phyloP scores from a whole-genome alignment of 768 basidiomycete species.

The Tricholoma furcatifolium region DNA sequence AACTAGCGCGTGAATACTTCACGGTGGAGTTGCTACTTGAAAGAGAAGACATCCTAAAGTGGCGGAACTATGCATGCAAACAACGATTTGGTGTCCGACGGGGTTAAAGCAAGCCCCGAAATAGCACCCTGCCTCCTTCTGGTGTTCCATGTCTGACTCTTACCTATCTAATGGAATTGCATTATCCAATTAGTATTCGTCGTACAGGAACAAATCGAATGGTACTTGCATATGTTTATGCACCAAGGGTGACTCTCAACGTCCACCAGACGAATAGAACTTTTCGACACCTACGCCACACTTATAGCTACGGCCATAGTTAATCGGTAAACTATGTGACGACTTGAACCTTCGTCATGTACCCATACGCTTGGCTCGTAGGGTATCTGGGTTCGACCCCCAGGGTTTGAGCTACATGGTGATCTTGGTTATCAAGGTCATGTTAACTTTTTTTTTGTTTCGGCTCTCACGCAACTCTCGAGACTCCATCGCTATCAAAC shows the following conservation, averaged over 20 bases:
- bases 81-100: slow-evolving; percentile 34
- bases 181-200: too few relatives aligned
- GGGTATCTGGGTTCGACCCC: slow-evolving; percentile 9
- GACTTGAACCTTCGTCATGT: too few relatives aligned
- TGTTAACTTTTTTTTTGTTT: slow-evolving; percentile 1
- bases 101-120: slow-evolving; percentile 8
- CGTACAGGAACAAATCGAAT: too few relatives aligned
- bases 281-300: too few relatives aligned
- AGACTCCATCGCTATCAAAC: background rate
- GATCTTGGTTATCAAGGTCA: slow-evolving; percentile 11
- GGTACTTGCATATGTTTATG: too few relatives aligned
- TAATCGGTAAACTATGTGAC: too few relatives aligned
- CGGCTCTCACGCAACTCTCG: background rate
- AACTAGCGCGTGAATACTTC: slow-evolving; percentile 48
- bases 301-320: too few relatives aligned
- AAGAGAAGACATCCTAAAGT: slow-evolving; percentile 55
- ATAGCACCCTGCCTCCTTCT: too few relatives aligned
- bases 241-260: too few relatives aligned
- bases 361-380: too few relatives aligned
- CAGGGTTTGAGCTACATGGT: slow-evolving; percentile 12
- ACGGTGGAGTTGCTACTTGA: slow-evolving; percentile 49
- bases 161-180: too few relatives aligned
- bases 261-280: too few relatives aligned
- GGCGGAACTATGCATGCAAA: slow-evolving; percentile 53
- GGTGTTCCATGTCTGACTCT: background rate